Evolutionary conservation across 331 rosid species (phyloP).

Genomic region (Telfairia occidentalis): DNA sequence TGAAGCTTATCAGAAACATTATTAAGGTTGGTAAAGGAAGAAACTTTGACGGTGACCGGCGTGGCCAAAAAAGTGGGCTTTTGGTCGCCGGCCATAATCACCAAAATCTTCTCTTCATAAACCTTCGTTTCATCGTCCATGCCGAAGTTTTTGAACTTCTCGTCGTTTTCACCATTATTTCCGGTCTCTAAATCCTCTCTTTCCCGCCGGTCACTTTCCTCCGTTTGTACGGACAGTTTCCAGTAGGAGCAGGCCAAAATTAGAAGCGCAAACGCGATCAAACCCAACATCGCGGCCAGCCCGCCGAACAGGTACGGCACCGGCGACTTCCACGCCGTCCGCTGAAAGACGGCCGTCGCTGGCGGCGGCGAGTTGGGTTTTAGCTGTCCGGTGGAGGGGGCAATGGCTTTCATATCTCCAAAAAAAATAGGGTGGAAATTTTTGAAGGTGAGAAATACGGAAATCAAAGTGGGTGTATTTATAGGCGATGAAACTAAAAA

Average conservation of each 20-base stretch:
- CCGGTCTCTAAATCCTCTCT: constrained; percentile 28
- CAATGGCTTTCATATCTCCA: no score
- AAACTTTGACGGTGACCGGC: constrained; percentile 26
- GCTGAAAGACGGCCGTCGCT: background rate
- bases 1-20: background rate
- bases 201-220: constrained; percentile 1
- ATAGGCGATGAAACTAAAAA: background rate
- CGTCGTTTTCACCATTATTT: background rate
- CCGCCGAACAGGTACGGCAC: constrained; percentile 78
- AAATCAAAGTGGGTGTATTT: background rate
- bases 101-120: constrained; percentile 46
- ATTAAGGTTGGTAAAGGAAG: background rate
- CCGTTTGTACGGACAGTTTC: constrained; percentile 17
- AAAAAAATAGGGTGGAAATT: background rate
- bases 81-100: constrained; percentile 72
- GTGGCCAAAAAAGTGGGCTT: constrained; percentile 69
- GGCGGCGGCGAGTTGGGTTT: constrained; percentile 17
- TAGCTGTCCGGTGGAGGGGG: no score
- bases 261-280: constrained; percentile 47
- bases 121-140: background rate
- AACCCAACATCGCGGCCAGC: constrained; percentile 42
- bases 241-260: constrained; percentile 54
- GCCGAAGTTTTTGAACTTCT: constrained; percentile 17
- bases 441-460: background rate
- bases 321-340: constrained; percentile 65